Conservation (phyloP, 129 eudicot species). For the Flaveria ramosissima region DNA sequence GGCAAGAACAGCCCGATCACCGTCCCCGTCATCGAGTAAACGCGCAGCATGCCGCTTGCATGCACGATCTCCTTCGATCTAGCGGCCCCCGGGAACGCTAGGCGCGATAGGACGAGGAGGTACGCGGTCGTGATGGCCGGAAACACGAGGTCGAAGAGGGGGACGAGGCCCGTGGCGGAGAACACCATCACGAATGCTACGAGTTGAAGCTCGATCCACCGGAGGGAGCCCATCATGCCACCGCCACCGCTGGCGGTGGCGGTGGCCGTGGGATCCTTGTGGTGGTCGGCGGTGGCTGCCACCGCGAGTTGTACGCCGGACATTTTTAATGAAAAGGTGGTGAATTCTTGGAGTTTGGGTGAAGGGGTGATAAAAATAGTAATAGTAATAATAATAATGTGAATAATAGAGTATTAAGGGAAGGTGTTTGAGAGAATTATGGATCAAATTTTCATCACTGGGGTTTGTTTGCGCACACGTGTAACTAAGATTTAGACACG, state of each 20-base stretch:
- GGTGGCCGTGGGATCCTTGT: background rate
- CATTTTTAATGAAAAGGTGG: conserved; percentile 33
- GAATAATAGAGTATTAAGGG: background rate
- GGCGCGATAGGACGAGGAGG: conserved; percentile 54
- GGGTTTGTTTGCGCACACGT: conserved; percentile 24
- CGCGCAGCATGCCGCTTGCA: conserved; percentile 49
- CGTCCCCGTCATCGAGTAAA: conserved; percentile 59
- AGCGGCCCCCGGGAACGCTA: conserved; percentile 58
- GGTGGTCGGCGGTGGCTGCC: conserved; percentile 39
- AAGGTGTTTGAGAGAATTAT: conserved; percentile 15
- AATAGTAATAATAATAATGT: background rate
- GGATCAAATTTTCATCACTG: conserved; percentile 20
- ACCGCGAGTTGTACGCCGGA: conserved; percentile 64
- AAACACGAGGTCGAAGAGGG: conserved; percentile 68
- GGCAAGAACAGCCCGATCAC: conserved; percentile 77
- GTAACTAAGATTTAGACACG: background rate
- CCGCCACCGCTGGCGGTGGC: conserved; percentile 20
- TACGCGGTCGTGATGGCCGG: conserved; percentile 76
- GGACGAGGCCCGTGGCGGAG: conserved; percentile 87
- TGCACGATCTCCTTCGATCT: conserved; percentile 47
- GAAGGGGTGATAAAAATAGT: background rate
- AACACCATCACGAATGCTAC: conserved; percentile 92
- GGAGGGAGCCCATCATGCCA: conserved; percentile 66
- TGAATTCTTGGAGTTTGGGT: background rate
- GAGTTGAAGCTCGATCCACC: conserved; percentile 65